These are phyloP conservation scores for Candida schatavii DNA, from an alignment of 805 yeast genomes.

Conservation along the genomic window DNA sequence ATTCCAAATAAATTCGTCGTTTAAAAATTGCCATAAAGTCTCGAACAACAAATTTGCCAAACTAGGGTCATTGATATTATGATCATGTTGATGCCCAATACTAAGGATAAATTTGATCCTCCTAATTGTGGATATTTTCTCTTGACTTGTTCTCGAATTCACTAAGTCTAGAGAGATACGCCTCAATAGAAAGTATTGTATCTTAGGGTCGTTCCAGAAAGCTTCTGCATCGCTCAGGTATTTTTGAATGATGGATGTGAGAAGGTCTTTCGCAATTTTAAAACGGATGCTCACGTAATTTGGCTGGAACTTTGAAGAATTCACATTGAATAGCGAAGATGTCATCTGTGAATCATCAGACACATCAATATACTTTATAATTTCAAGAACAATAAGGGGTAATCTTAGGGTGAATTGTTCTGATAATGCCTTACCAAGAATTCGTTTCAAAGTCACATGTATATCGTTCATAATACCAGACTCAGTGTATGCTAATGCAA, in stretches of 20 bases:
- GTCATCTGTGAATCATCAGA: constrained; percentile 5
- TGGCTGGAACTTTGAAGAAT: not conserved
- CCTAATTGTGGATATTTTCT: constrained; percentile 25
- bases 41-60: constrained; percentile 18
- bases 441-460: constrained; percentile 13
- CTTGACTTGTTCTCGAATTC: constrained; percentile 16
- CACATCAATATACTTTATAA: constrained; percentile 40
- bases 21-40: constrained; percentile 20
- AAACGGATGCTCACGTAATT: not conserved
- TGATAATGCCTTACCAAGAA: constrained; percentile 19
- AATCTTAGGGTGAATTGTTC: constrained; percentile 22
- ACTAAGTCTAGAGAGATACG: constrained; percentile 25
- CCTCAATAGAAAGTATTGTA: constrained; percentile 37
- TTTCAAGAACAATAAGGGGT: constrained; percentile 31
- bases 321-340: not conserved
- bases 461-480: constrained; percentile 36
- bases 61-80: constrained; percentile 12
- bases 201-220: constrained; percentile 32
- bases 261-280: not conserved
- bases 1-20: constrained; percentile 10
- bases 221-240: constrained; percentile 11
- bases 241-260: constrained; percentile 18
- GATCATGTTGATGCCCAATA: not conserved
- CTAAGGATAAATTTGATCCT: constrained; percentile 27
- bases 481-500: constrained; percentile 44